Base-by-base conservation (phyloP, 169 alveolate genomes). In the Eimeria sp. region DNA sequence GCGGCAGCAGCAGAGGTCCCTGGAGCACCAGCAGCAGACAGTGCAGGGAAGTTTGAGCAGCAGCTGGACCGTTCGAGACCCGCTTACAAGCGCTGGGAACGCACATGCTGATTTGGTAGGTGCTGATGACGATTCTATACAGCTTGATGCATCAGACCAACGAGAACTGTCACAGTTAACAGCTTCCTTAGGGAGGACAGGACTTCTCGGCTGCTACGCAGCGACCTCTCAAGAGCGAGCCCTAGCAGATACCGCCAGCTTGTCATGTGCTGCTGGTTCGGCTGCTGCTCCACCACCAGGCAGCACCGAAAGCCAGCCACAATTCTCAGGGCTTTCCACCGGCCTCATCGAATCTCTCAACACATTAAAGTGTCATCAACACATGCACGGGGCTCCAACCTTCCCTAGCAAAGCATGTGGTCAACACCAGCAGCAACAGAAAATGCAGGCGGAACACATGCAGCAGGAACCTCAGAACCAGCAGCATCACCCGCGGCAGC, bases 31-130 rank as follows among this genome's bases (percentile, higher is more conserved):
- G 91, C 65, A 51, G 72, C 70, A 51, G 22, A 54, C 11, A 61
- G 27, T n/a, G 25, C 67, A 78, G 18, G 91, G 57, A n/a, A 63
- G 82, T 9, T 63, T 87, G 43, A 63, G 83, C 93, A 87, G 82
- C 82, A 87, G 93, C 93, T 87, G 93, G 93, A 87, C 93, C 20
- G 82, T 63, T 87, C 93, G 82, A 10, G 93, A 87, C 82, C 82
- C 82, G 61, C 82, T 87, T 25, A 87, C 65, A n/a, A 87, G 83
- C 72, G 93, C 93, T 22, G 82, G 82, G 61, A 87, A 34, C 25
- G 82, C 82, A 25, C 93, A 63, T 58, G 76, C 76, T n/a, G 91
- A 58, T 40, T 57, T 83, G 57, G 82, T 30, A 16, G 93, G 65
- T 9, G 61, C 67, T 10, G 93, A 87, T 43, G 93, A 87, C 63